These are phyloP conservation scores for Myriosclerotinia scirpicola DNA, from an alignment of 2,329 filamentous ascomycete species.

Conservation along the genomic window DNA sequence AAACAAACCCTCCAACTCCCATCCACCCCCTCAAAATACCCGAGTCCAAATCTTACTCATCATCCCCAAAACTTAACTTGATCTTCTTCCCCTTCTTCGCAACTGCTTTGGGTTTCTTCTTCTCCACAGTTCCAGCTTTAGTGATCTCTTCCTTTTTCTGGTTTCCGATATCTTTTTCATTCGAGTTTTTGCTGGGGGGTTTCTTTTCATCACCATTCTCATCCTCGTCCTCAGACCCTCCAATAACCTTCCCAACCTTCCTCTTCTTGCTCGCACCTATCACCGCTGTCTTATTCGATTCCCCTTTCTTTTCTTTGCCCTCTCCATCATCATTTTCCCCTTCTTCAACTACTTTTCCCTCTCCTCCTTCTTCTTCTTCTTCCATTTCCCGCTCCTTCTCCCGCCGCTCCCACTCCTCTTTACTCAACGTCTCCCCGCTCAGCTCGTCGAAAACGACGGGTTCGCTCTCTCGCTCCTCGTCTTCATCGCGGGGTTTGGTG, in stretches of 20 bases:
- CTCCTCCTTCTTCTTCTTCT: slow-evolving; percentile 28
- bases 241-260: slow-evolving; percentile 54
- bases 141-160: background rate
- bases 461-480: slow-evolving; percentile 73
- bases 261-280: slow-evolving; percentile 54
- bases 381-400: slow-evolving; percentile 32
- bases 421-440: slow-evolving; percentile 56
- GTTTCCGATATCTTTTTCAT: background rate
- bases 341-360: background rate
- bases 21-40: background rate
- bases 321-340: slow-evolving; percentile 34
- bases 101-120: slow-evolving; percentile 35
- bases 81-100: slow-evolving; percentile 55
- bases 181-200: background rate
- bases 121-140: slow-evolving; percentile 24
- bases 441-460: slow-evolving; percentile 74
- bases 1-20: background rate
- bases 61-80: slow-evolving; percentile 66
- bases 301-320: slow-evolving; percentile 45
- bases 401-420: slow-evolving; percentile 41
- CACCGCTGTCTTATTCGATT: slow-evolving; percentile 46
- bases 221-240: slow-evolving; percentile 37
- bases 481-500: slow-evolving; percentile 55
- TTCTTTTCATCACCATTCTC: background rate
- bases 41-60: slow-evolving; percentile 44